Evolutionary conservation across 2,329 filamentous ascomycete species (phyloP).

Genomic region (Penicillium sp.): DNA sequence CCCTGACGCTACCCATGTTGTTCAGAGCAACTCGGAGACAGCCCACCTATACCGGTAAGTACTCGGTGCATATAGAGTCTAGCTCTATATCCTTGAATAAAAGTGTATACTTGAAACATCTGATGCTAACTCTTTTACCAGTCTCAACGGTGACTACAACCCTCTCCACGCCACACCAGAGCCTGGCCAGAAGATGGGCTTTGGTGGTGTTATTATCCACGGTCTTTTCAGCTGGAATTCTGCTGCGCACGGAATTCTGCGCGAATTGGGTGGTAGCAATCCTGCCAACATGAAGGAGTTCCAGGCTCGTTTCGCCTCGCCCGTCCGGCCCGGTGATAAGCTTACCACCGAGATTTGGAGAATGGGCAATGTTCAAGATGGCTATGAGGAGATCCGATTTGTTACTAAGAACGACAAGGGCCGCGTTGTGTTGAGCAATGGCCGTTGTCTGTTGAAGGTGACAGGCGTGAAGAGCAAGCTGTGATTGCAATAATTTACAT

Average conservation of each 20-base stretch:
- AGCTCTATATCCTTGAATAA: background rate
- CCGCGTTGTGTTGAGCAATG: constrained; percentile 85
- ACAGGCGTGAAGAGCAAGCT: constrained; percentile 63
- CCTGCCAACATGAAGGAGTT: constrained; percentile 83
- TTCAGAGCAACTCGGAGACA: constrained; percentile 70
- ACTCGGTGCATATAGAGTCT: background rate
- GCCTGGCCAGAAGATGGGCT: constrained; percentile 85
- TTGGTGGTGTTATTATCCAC: constrained; percentile 85
- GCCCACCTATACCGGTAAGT: constrained; percentile 68
- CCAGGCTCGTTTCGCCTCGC: constrained; percentile 82
- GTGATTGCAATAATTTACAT: constrained; percentile 38
- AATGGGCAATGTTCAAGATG: constrained; percentile 61
- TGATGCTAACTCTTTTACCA: constrained; percentile 30
- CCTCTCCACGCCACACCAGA: constrained; percentile 85
- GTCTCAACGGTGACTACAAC: constrained; percentile 92
- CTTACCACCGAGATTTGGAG: constrained; percentile 79
- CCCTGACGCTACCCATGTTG: constrained; percentile 68
- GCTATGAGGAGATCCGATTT: constrained; percentile 82
- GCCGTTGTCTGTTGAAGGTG: constrained; percentile 72
- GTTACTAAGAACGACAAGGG: constrained; percentile 73
- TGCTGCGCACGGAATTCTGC: constrained; percentile 70
- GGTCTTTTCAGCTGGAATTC: constrained; percentile 87
- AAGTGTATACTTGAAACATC: background rate
- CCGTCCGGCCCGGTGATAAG: constrained; percentile 80
- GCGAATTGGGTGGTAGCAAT: constrained; percentile 71